phyloP scores from a whole-genome alignment of 2,329 filamentous ascomycete species.

The Microdochium bolleyi region DNA sequence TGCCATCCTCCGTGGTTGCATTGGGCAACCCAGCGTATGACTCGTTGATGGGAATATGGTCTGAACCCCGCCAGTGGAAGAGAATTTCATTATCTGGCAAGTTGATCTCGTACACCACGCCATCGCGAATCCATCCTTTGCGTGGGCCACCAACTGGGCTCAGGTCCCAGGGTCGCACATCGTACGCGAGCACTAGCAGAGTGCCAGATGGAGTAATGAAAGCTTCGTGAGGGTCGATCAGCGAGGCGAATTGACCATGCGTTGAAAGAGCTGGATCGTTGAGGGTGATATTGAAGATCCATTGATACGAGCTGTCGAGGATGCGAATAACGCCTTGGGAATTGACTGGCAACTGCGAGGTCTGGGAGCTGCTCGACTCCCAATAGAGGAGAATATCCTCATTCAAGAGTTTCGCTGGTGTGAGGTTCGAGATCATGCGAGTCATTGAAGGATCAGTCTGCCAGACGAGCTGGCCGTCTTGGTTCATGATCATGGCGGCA shows the following conservation, averaged over 20 bases:
- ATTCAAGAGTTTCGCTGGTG: constrained; percentile 12
- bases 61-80: constrained; percentile 30
- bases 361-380: not conserved
- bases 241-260: constrained; percentile 1
- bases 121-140: constrained; percentile 25
- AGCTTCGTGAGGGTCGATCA: constrained; percentile 23
- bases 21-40: constrained; percentile 22
- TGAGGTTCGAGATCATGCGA: not conserved
- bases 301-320: constrained; percentile 19
- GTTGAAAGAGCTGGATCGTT: not conserved
- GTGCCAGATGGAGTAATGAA: constrained; percentile 17
- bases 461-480: constrained; percentile 19
- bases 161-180: constrained; percentile 20
- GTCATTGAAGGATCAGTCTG: constrained; percentile 3
- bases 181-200: constrained; percentile 19
- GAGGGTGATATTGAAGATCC: constrained; percentile 11
- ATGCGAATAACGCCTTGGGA: constrained; percentile 22
- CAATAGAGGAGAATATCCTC: constrained; percentile 20
- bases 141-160: constrained; percentile 19
- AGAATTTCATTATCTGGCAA: constrained; percentile 27
- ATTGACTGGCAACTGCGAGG: constrained; percentile 1
- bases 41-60: constrained; percentile 16
- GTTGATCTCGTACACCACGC: constrained; percentile 32
- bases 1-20: constrained; percentile 5
- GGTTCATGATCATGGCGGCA: constrained; percentile 2